Base-by-base conservation (phyloP, 2,329 filamentous ascomycete genomes). In the Colletotrichum cereale region DNA sequence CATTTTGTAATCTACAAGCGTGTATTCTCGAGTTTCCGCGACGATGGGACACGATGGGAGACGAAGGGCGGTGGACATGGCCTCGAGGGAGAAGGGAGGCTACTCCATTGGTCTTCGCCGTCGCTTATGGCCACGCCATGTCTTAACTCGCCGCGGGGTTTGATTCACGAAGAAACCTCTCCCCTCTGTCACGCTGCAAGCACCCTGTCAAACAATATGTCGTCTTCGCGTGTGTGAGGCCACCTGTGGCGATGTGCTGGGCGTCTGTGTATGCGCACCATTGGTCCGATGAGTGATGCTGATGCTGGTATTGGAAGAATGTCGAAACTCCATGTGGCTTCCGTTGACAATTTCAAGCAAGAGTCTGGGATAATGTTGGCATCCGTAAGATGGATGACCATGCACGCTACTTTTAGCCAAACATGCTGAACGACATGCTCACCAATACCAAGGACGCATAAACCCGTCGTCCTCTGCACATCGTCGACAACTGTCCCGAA, bases 111-210 rank as follows among this genome's bases (percentile, higher is more conserved):
- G 31, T 38, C n/a, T 62, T 21, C 34, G 12, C 44, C 2, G 21
- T 26, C 26, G 40, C 40, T 52, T 26, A n/a, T 55, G 34, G 44
- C 29, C 26, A 26, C 16, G 24, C 6, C 16, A 38, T 56, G 26
- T 36, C 18, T 38, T 26, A 36, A 52, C 1, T 2, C 56, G 44
- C 53, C 40, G 67, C 34, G n/a, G 48, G 10, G 10, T 67, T 50
- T 62, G 24, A 62, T 42, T 56, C 56, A 62, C 24, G 47, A 52
- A 53, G 60, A 52, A 68, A 40, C n/a, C 29, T 68, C 58, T 71
- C 65, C 58, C 18, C 68, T 71, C 68, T 68, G 34, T 34, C 40
- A 65, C 29, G 24, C 6, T 36, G n/a, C n/a, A 40, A 40, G n/a
- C 21, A 40, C 34, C 7, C 24, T 14, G 11, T 38, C 11, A 11